These are phyloP conservation scores for Orbilia brochopaga DNA, from an alignment of 2,329 filamentous ascomycete genomes.

Conservation along the genomic window DNA sequence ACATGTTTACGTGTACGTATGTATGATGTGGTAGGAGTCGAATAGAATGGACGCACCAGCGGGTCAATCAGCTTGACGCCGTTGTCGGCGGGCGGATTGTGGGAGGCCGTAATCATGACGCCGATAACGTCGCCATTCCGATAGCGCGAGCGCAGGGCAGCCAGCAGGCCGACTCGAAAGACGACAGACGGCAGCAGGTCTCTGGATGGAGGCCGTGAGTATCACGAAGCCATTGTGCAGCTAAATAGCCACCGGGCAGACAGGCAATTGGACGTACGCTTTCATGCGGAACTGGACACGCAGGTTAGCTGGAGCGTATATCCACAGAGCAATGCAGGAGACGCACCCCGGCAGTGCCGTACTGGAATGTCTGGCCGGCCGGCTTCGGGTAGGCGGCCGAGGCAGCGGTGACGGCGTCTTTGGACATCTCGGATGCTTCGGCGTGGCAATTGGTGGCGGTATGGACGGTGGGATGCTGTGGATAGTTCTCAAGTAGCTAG, in stretches of 20 bases:
- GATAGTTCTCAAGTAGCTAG: too few species aligned
- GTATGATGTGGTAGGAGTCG: too few species aligned
- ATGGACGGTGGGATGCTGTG: background rate
- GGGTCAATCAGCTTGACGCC: slow-evolving; percentile 96
- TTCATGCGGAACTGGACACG: slow-evolving; percentile 70
- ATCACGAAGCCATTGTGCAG: slow-evolving; percentile 53
- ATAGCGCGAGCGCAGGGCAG: slow-evolving; percentile 86
- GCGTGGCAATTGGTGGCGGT: background rate
- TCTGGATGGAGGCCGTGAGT: slow-evolving; percentile 57
- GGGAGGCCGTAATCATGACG: slow-evolving; percentile 93
- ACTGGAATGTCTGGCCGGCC: slow-evolving; percentile 62
- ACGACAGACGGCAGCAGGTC: slow-evolving; percentile 89
- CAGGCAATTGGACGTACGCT: slow-evolving; percentile 69
- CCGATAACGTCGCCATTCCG: slow-evolving; percentile 89
- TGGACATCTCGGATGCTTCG: background rate
- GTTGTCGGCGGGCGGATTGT: slow-evolving; percentile 89
- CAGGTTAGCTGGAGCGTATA: slow-evolving; percentile 20
- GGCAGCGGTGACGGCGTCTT: slow-evolving; percentile 58
- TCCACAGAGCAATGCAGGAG: slow-evolving; percentile 15
- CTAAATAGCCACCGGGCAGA: slow-evolving; percentile 51
- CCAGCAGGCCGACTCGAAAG: slow-evolving; percentile 88
- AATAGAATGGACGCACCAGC: slow-evolving; percentile 64
- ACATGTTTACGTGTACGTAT: too few species aligned
- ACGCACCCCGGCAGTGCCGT: slow-evolving; percentile 69
- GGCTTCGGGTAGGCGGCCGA: slow-evolving; percentile 63